These are phyloP conservation scores for Hymenoscyphus linearis DNA, from an alignment of 2,329 filamentous ascomycete species.

Conservation along the genomic window DNA sequence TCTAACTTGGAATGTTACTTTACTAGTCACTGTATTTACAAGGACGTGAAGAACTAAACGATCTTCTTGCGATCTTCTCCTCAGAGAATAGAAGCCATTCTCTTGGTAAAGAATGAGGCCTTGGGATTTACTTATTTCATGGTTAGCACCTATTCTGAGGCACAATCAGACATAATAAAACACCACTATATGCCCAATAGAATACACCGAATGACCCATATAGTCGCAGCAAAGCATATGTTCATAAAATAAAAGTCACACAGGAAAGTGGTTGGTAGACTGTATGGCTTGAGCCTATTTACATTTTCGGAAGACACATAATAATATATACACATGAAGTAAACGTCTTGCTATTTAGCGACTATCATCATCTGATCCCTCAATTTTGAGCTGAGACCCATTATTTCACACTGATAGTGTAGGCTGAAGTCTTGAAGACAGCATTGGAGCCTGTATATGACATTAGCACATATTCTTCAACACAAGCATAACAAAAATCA, in stretches of 20 bases:
- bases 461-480: background rate
- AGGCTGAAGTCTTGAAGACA: conserved; percentile 38
- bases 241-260: background rate
- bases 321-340: background rate
- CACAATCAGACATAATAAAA: no score
- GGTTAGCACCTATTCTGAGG: no score
- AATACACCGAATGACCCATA: no score
- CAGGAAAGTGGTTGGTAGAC: background rate
- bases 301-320: background rate
- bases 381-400: background rate
- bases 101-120: background rate
- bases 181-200: no score
- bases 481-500: background rate
- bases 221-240: no score
- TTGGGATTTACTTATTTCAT: no score
- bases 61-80: background rate
- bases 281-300: background rate
- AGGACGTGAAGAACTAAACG: background rate
- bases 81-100: background rate
- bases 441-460: conserved; percentile 32
- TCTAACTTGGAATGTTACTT: background rate
- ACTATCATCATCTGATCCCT: background rate
- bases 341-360: background rate
- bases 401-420: conserved; percentile 18
- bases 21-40: background rate